Evolutionary conservation across 768 basidiomycete species (phyloP).

Genomic region (Tylopilus rubrobrunneus): DNA sequence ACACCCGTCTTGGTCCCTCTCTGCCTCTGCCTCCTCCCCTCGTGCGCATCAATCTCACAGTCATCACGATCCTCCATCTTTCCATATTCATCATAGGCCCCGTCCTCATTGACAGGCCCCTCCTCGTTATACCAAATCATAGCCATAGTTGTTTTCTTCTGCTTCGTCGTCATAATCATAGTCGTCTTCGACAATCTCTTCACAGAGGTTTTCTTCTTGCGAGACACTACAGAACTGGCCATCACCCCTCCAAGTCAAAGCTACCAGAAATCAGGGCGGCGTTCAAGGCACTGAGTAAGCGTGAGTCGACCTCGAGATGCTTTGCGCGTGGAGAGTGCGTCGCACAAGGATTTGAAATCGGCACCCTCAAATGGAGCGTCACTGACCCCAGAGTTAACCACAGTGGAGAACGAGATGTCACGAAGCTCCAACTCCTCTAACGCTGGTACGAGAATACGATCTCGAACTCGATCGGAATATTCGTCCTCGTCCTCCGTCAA

Average conservation of each 20-base stretch:
- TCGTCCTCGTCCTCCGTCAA: too few relatives aligned
- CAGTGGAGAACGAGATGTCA: background rate
- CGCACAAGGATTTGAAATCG: background rate
- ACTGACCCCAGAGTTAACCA: background rate
- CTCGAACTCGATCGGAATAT: background rate
- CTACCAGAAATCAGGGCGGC: background rate
- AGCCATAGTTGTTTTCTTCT: too few relatives aligned
- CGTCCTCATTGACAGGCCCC: too few relatives aligned
- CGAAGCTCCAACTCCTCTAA: background rate
- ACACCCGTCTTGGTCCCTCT: too few relatives aligned
- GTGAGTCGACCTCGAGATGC: background rate
- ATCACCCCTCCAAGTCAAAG: background rate
- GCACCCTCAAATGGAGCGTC: background rate
- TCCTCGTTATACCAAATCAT: too few relatives aligned
- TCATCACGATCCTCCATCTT: too few relatives aligned
- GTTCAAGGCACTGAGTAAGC: background rate
- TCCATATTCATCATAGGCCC: too few relatives aligned
- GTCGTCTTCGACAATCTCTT: too few relatives aligned
- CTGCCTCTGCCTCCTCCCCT: too few relatives aligned
- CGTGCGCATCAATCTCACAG: too few relatives aligned
- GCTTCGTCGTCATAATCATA: too few relatives aligned
- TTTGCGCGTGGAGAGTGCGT: background rate
- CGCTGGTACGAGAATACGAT: background rate
- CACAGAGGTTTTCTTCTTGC: background rate
- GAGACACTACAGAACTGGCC: background rate